Evolutionary conservation across 371 early-diverging fungal genomes (phyloP).

Genomic region (Lichtheimia ornata): DNA sequence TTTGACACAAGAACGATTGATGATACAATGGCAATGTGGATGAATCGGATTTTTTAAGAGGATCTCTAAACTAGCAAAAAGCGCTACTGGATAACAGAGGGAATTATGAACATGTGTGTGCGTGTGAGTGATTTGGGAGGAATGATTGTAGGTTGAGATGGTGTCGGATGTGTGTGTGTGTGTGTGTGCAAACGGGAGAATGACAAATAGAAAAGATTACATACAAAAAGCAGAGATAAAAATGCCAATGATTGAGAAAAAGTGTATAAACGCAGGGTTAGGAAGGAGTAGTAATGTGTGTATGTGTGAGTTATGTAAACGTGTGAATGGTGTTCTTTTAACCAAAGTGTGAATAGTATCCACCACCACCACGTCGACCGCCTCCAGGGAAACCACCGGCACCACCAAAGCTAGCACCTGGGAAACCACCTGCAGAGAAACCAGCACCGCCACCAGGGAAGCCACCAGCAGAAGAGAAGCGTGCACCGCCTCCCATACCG

Average conservation of each 20-base stretch:
- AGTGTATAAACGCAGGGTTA: neutral
- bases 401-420: conserved; percentile 24
- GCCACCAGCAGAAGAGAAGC: conserved; percentile 21
- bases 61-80: too few species aligned
- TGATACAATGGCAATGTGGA: too few species aligned
- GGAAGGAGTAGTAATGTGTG: neutral
- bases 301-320: neutral
- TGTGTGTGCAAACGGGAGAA: too few species aligned
- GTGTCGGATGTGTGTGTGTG: too few species aligned
- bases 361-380: conserved; percentile 27
- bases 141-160: too few species aligned
- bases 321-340: conserved; percentile 17
- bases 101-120: too few species aligned
- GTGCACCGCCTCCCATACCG: conserved; percentile 40
- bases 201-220: too few species aligned
- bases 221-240: neutral
- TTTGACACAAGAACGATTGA: too few species aligned
- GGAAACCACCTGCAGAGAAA: conserved; percentile 34
- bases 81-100: too few species aligned
- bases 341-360: conserved; percentile 56
- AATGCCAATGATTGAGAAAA: conserved; percentile 2
- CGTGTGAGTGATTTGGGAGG: too few species aligned
- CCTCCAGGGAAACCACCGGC: conserved; percentile 25
- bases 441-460: conserved; percentile 26
- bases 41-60: too few species aligned